Evolutionary conservation across 2,329 filamentous ascomycete species (phyloP), one percentile per base, ranked within the genome.

Genomic region (Zymoseptoria passerinii): DNA sequence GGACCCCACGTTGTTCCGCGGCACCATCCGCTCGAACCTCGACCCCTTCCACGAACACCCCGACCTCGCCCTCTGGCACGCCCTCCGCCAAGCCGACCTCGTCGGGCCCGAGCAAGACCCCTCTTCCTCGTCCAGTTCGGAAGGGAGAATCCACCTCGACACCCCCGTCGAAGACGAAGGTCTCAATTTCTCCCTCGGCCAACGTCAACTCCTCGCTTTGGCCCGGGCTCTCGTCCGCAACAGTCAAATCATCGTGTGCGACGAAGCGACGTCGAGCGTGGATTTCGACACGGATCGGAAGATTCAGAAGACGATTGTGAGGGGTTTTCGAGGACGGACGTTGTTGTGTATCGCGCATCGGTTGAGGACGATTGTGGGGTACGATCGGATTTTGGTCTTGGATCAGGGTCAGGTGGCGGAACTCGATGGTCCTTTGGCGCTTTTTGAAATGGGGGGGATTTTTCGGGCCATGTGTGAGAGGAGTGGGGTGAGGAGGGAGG

Each of bases 311-410:
- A 95, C 92, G 3, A 96, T 97, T 74, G 87, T 89, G 0, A 81
- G 82, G 1, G 92, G 86, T 0, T 97, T 97, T 78, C 81, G 82
- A 56, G 92, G 91, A 59, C 90, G 88, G 78, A 96, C 92, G 2
- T 76, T 97, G 52, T 78, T 97, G 20, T 96, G 91, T 74, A 96
- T 97, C 71, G 92, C 92, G 5, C 92, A 97, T 74, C 82, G 92
- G 4, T 78, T 97, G 67, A 87, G 90, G 69, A 97, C 94, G 0
- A 96, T 99, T 63, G 87, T 97, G 62, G 85, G 66, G 6, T 97
- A 97, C 73, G 92, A 99, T 73, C 85, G 92, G 52, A 96, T 99
- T 71, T 92, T 91, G 68, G 94, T 99, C 66, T 95, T 99, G 92
- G 92, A 97, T 68, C 81, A 86, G 50, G 94, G 94, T 0, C 76